These are phyloP conservation scores for Ascochyta clinopodiicola DNA, from an alignment of 2,329 filamentous ascomycete species.

Conservation along the genomic window DNA sequence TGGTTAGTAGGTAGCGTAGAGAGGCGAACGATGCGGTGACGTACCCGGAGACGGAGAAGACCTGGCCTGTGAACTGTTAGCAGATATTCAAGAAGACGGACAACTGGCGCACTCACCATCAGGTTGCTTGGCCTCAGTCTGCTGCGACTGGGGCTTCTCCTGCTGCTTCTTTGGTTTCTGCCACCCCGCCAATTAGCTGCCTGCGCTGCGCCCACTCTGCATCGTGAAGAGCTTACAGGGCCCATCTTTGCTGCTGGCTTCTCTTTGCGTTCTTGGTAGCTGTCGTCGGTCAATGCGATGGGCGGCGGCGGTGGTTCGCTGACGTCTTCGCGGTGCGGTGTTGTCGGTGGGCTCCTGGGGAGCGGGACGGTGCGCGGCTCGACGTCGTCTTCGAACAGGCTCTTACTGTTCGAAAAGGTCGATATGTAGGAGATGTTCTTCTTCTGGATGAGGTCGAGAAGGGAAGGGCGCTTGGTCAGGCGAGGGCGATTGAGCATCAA, in stretches of 20 bases:
- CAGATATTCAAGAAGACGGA: conserved; percentile 1
- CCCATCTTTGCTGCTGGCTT: conserved; percentile 41
- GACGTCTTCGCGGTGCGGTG: conserved; percentile 37
- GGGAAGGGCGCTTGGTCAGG: conserved; percentile 65
- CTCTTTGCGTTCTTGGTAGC: conserved; percentile 21
- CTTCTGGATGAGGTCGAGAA: conserved; percentile 66
- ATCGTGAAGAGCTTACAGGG: conserved; percentile 41
- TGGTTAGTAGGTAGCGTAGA: conserved; percentile 34
- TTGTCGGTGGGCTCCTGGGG: conserved; percentile 43
- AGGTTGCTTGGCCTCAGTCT: conserved; percentile 54
- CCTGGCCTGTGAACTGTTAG: conserved; percentile 55
- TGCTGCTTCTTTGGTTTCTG: conserved; percentile 45
- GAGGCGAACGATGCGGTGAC: conserved; percentile 32
- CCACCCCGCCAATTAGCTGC: conserved; percentile 36
- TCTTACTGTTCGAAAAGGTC: conserved; percentile 34
- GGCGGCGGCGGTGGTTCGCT: conserved; percentile 32
- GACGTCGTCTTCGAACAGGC: conserved; percentile 35
- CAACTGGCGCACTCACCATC: conserved; percentile 7
- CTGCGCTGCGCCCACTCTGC: conserved; percentile 7
- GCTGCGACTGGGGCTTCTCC: conserved; percentile 45
- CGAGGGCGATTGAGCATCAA: conserved; percentile 64
- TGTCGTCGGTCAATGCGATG: conserved; percentile 29
- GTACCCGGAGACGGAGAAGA: conserved; percentile 75
- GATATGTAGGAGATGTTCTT: conserved; percentile 57
- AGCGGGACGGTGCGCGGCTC: conserved; percentile 44